Evolutionary conservation across 768 basidiomycete genomes (phyloP).

Genomic region (Tylopilus intermedius): DNA sequence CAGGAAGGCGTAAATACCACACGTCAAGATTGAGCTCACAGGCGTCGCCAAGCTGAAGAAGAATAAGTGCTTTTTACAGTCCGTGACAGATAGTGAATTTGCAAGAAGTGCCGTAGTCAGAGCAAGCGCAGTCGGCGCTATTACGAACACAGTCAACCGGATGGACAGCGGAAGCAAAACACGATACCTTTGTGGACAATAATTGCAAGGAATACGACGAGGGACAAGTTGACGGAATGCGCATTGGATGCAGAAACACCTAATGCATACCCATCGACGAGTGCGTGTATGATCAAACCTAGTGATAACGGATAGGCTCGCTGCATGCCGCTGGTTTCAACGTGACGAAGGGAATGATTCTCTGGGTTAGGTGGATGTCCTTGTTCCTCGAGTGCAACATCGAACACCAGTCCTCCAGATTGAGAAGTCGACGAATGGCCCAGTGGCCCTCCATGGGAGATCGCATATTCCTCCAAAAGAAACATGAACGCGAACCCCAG

Average conservation of each 20-base stretch:
- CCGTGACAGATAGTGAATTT: constrained; percentile 57
- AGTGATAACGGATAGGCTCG: constrained; percentile 71
- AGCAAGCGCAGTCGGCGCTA: constrained; percentile 89
- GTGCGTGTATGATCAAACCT: constrained; percentile 81
- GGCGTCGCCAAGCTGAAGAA: constrained; percentile 86
- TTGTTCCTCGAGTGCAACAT: constrained; percentile 58
- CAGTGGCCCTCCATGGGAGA: constrained; percentile 44
- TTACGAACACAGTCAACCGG: constrained; percentile 10
- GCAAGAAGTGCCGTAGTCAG: constrained; percentile 82
- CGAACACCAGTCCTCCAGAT: constrained; percentile 36
- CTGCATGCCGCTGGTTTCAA: constrained; percentile 24
- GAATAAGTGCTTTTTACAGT: constrained; percentile 70
- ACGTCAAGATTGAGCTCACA: constrained; percentile 73
- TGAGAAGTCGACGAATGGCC: constrained; percentile 12
- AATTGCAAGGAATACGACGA: constrained; percentile 87
- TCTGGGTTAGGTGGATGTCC: constrained; percentile 34
- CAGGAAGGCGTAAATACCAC: constrained; percentile 51
- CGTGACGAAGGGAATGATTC: constrained; percentile 5
- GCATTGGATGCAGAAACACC: constrained; percentile 64
- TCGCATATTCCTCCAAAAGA: constrained; percentile 58
- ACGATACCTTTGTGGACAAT: constrained; percentile 80
- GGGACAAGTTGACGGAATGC: constrained; percentile 50
- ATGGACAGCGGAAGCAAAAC: background rate
- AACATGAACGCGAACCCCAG: constrained; percentile 56
- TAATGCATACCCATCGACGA: constrained; percentile 89